Evolutionary conservation across 805 yeast species (phyloP).

Genomic region (Pichia phayaonensis): DNA sequence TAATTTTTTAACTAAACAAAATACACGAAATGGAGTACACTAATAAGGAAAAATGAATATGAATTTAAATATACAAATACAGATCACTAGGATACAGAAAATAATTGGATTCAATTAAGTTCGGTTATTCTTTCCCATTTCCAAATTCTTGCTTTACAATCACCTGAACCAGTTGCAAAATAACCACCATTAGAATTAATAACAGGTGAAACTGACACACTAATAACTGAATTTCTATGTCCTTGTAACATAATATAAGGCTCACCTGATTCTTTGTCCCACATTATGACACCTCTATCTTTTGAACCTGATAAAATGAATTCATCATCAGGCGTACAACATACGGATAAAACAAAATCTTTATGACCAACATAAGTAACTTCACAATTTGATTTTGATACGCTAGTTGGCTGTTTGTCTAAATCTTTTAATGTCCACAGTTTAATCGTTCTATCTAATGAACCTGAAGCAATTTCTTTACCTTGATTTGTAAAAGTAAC

Average conservation of each 20-base stretch:
- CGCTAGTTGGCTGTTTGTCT: conserved; percentile 36
- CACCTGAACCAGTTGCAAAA: conserved; percentile 97
- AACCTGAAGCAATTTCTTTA: conserved; percentile 86
- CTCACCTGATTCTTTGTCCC: conserved; percentile 91
- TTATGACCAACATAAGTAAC: conserved; percentile 93
- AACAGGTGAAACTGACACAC: conserved; percentile 84
- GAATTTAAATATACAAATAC: background rate
- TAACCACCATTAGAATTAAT: conserved; percentile 61
- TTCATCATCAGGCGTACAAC: conserved; percentile 87
- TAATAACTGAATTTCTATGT: conserved; percentile 90
- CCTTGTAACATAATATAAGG: conserved; percentile 95
- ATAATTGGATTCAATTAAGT: conserved; percentile 1
- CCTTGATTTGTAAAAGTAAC: conserved; percentile 92
- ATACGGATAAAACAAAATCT: conserved; percentile 90
- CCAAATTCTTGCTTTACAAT: conserved; percentile 97
- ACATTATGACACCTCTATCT: conserved; percentile 93
- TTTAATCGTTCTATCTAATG: conserved; percentile 92
- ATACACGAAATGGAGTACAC: background rate
- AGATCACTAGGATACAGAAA: conserved; percentile 7
- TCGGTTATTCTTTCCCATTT: conserved; percentile 49
- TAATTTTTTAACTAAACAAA: background rate
- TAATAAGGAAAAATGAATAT: background rate
- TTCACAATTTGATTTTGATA: conserved; percentile 57
- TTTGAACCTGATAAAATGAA: conserved; percentile 91
- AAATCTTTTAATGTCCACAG: conserved; percentile 81